Conservation (phyloP, 2,329 filamentous ascomycete species). For the Colletotrichum eremochloae region DNA sequence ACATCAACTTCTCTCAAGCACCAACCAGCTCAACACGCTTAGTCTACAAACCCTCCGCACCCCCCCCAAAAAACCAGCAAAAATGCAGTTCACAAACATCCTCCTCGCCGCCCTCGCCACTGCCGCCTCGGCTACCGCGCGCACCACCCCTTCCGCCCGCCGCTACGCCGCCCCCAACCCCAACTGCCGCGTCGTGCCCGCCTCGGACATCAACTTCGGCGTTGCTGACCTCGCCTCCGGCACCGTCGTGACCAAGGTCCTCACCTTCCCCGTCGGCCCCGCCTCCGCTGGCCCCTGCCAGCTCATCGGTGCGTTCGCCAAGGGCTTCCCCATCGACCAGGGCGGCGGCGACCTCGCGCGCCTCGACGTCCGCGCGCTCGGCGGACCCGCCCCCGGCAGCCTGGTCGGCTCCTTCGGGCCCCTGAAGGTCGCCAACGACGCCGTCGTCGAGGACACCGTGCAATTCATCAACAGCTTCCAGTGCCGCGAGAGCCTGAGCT, state of each 20-base stretch:
- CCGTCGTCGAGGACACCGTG: conserved; percentile 13
- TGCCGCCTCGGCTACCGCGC: conserved; percentile 14
- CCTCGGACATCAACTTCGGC: conserved; percentile 30
- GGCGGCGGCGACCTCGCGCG: conserved; percentile 27
- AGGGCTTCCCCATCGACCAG: conserved; percentile 33
- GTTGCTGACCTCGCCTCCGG: conserved; percentile 30
- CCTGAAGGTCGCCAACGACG: conserved; percentile 17
- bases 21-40: background rate
- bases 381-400: conserved; percentile 13
- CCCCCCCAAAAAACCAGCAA: background rate
- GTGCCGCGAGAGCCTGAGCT: conserved; percentile 14
- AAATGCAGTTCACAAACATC: conserved; percentile 36
- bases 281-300: conserved; percentile 29
- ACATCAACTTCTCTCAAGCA: background rate
- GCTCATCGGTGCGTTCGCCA: conserved; percentile 29
- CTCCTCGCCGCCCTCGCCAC: conserved; percentile 26
- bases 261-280: conserved; percentile 26
- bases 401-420: conserved; percentile 35
- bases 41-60: background rate
- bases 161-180: conserved; percentile 12
- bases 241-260: conserved; percentile 28
- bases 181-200: conserved; percentile 26
- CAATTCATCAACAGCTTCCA: conserved; percentile 36
- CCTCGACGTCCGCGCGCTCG: conserved; percentile 29
- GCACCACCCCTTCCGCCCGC: conserved; percentile 21